Evolutionary conservation across 495 filamentous ascomycete species (phyloP).

Genomic region (Talaromyces wortmannii): DNA sequence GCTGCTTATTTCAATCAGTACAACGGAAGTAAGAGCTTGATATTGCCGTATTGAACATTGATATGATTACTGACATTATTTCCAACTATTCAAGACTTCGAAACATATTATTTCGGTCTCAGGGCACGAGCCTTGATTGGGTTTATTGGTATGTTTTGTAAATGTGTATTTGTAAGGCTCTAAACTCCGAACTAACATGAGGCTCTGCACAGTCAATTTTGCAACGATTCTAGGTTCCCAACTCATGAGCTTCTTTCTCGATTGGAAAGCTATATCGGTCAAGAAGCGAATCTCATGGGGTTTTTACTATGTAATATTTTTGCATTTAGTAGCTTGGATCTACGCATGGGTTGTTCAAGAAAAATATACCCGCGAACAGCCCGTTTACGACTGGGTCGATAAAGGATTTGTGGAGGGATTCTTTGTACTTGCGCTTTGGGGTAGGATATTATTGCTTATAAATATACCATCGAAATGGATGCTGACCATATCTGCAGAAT

Average conservation of each 20-base stretch:
- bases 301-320: constrained; percentile 33
- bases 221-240: constrained; percentile 24
- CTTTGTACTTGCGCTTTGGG: constrained; percentile 40
- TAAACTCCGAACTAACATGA: too few species aligned
- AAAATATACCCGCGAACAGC: constrained; percentile 34
- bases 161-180: too few species aligned
- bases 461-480: too few species aligned
- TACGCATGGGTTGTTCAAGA: constrained; percentile 45
- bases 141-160: constrained; percentile 16
- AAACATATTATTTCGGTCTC: constrained; percentile 31
- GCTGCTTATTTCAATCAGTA: constrained; percentile 34
- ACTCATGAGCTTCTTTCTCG: constrained; percentile 33
- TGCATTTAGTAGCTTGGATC: constrained; percentile 36
- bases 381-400: constrained; percentile 34
- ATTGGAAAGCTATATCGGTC: constrained; percentile 26
- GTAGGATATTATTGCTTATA: too few species aligned
- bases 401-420: constrained; percentile 36
- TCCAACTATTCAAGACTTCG: constrained; percentile 10
- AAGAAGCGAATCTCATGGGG: constrained; percentile 32
- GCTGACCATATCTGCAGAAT: constrained; percentile 9
- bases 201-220: constrained; percentile 9
- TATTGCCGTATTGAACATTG: too few species aligned
- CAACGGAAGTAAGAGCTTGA: constrained; percentile 5
- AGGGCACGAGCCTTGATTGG: constrained; percentile 30
- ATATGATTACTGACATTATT: too few species aligned